These are phyloP conservation scores for Leptosphaerulina australis DNA, from an alignment of 2,329 filamentous ascomycete genomes.

Conservation along the genomic window DNA sequence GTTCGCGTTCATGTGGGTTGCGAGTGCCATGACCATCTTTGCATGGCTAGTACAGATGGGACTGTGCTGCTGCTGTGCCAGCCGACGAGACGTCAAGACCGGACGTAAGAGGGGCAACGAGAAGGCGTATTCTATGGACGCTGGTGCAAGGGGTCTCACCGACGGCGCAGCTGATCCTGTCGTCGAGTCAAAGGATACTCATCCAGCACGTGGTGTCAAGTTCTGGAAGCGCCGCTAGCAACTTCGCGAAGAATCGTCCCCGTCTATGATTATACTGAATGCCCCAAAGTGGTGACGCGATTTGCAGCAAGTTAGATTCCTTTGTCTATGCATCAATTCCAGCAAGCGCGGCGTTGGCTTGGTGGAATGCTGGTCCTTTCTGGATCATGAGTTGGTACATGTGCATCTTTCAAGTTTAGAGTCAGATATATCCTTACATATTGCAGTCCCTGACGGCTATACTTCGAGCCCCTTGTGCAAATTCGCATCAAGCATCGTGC, in stretches of 20 bases:
- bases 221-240: slow-evolving; percentile 20
- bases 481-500: too few species aligned
- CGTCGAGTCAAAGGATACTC: slow-evolving; percentile 6
- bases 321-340: slow-evolving; percentile 6
- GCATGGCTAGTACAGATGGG: slow-evolving; percentile 74
- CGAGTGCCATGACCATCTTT: slow-evolving; percentile 67
- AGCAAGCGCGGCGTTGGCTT: slow-evolving; percentile 20
- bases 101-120: slow-evolving; percentile 54
- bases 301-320: neutral
- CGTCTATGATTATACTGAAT: neutral
- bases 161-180: slow-evolving; percentile 7
- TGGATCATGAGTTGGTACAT: neutral
- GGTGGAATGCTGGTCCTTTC: neutral
- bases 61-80: slow-evolving; percentile 77
- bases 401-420: neutral
- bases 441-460: neutral
- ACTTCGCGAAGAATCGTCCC: neutral
- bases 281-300: slow-evolving; percentile 4
- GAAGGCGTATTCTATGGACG: slow-evolving; percentile 40
- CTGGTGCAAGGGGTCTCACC: neutral
- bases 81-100: slow-evolving; percentile 59
- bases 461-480: neutral
- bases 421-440: neutral
- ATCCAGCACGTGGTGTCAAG: slow-evolving; percentile 15
- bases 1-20: slow-evolving; percentile 91